Percentiles rank a stretch among this genome's conserved stretches.
Conservation (phyloP, 2,329 filamentous ascomycete genomes). For the Thielaviopsis euricoi region DNA sequence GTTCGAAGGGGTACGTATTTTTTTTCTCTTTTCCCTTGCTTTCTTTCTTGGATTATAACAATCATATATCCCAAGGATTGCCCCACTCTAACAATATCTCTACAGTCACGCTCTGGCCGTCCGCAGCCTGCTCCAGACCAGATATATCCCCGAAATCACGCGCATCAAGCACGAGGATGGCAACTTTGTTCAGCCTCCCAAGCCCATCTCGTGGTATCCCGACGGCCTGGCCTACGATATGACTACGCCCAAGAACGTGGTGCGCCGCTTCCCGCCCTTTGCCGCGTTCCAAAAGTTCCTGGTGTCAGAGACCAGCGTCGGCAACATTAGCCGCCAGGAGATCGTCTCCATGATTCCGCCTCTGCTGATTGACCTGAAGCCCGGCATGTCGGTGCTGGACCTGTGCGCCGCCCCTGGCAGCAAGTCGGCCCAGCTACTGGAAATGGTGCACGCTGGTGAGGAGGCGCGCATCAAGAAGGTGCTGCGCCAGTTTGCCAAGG, state of each 20-base stretch:
- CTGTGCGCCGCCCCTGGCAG: slow-evolving; percentile 94
- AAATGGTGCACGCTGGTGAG: slow-evolving; percentile 86
- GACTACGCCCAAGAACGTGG: slow-evolving; percentile 92
- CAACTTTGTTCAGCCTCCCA: slow-evolving; percentile 62
- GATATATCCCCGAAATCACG: slow-evolving; percentile 81
- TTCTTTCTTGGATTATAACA: slow-evolving; percentile 1
- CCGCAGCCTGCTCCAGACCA: slow-evolving; percentile 69
- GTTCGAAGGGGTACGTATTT: slow-evolving; percentile 60
- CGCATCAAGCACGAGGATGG: slow-evolving; percentile 73
- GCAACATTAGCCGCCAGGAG: slow-evolving; percentile 95
- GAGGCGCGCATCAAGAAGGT: slow-evolving; percentile 68
- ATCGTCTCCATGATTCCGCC: slow-evolving; percentile 98
- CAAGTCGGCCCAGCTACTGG: slow-evolving; percentile 88
- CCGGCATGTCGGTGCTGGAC: slow-evolving; percentile 85
- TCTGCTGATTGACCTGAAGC: slow-evolving; percentile 75
- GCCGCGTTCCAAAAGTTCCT: slow-evolving; percentile 94
- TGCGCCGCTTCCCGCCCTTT: slow-evolving; percentile 87
- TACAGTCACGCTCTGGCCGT: slow-evolving; percentile 76
- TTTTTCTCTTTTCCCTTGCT: neutral
- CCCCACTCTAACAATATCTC: neutral
- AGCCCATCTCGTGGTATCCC: slow-evolving; percentile 79
- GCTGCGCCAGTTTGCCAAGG: slow-evolving; percentile 44
- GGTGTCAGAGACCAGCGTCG: slow-evolving; percentile 89
- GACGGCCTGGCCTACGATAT: slow-evolving; percentile 93
- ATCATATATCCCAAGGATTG: too few species aligned